A percentile compares a stretch with the other conserved stretches of the same genome.
Evolutionary conservation across 2,329 filamentous ascomycete genomes (phyloP).

Genomic region (Beauveria varroae): DNA sequence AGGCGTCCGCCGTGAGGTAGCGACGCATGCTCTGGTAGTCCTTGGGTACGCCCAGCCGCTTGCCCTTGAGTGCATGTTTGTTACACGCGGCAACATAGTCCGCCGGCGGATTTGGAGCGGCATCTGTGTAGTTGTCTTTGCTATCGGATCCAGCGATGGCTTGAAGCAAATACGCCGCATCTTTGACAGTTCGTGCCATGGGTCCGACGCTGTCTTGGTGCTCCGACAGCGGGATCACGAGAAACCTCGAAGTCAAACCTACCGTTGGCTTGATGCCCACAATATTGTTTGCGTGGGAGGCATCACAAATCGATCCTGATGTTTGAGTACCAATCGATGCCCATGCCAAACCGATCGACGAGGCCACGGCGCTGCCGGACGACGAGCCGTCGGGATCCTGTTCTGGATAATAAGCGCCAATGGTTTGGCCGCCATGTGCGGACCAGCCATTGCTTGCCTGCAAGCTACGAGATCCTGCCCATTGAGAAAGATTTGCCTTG

Average conservation of each 20-base stretch:
- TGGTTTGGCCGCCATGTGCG: slow-evolving; percentile 54
- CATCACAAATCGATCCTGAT: slow-evolving; percentile 54
- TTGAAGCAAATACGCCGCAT: slow-evolving; percentile 55
- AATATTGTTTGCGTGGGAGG: slow-evolving; percentile 46
- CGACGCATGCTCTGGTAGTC: slow-evolving; percentile 43
- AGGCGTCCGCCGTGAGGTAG: slow-evolving; percentile 1
- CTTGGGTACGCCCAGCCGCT: slow-evolving; percentile 54
- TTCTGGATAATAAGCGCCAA: slow-evolving; percentile 51
- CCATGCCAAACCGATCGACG: slow-evolving; percentile 52
- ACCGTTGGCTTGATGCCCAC: slow-evolving; percentile 64
- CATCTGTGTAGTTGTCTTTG: slow-evolving; percentile 56
- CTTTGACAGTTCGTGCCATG: slow-evolving; percentile 57
- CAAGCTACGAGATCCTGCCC: slow-evolving; percentile 52
- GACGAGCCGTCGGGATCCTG: slow-evolving; percentile 57
- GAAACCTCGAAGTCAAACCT: slow-evolving; percentile 53
- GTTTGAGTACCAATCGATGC: slow-evolving; percentile 42
- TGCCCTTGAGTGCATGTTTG: slow-evolving; percentile 42
- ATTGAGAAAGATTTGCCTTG: slow-evolving; percentile 58
- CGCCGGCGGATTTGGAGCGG: slow-evolving; percentile 46
- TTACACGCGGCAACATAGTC: slow-evolving; percentile 56
- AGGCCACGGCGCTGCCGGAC: slow-evolving; percentile 54
- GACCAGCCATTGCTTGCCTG: slow-evolving; percentile 58
- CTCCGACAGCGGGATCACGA: slow-evolving; percentile 58
- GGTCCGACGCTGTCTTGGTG: slow-evolving; percentile 61
- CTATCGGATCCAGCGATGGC: slow-evolving; percentile 55